Evolutionary conservation across 2,329 filamentous ascomycete genomes (phyloP).

Genomic region (Alternaria gansuensis): DNA sequence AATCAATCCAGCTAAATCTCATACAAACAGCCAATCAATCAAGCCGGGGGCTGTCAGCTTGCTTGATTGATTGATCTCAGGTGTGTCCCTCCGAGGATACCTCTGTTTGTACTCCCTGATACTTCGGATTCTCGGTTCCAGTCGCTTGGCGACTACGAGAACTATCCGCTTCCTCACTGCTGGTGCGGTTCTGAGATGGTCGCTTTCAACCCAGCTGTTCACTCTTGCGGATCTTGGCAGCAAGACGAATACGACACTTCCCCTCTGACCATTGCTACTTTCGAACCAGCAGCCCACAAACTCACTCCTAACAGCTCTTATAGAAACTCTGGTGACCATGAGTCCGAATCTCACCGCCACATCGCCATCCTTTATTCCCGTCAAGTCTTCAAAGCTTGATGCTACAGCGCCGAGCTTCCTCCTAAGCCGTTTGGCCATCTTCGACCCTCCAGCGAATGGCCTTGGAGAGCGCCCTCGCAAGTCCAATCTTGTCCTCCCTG

Average conservation of each 20-base stretch:
- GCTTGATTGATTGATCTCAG: no score
- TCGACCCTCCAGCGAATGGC: neutral
- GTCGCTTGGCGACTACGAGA: neutral
- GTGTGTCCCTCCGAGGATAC: neutral
- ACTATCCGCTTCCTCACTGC: neutral
- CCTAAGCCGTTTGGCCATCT: neutral
- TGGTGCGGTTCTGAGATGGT: neutral
- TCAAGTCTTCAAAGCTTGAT: neutral
- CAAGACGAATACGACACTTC: neutral
- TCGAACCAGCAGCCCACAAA: neutral
- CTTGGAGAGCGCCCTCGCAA: neutral
- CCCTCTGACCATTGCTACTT: fast-evolving
- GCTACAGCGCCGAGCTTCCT: neutral
- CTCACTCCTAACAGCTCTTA: neutral
- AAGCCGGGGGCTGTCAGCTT: no score
- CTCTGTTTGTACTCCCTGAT: neutral
- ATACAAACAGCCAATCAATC: no score
- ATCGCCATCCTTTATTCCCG: neutral
- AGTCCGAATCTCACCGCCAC: neutral
- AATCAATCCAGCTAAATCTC: no score
- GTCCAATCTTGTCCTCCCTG: neutral
- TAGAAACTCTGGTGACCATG: neutral
- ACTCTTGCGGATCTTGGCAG: neutral
- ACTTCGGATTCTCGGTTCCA: neutral
- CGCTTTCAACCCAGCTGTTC: neutral